Conservation (phyloP, 2,329 filamentous ascomycete species). For the Plenodomus lindquistii region DNA sequence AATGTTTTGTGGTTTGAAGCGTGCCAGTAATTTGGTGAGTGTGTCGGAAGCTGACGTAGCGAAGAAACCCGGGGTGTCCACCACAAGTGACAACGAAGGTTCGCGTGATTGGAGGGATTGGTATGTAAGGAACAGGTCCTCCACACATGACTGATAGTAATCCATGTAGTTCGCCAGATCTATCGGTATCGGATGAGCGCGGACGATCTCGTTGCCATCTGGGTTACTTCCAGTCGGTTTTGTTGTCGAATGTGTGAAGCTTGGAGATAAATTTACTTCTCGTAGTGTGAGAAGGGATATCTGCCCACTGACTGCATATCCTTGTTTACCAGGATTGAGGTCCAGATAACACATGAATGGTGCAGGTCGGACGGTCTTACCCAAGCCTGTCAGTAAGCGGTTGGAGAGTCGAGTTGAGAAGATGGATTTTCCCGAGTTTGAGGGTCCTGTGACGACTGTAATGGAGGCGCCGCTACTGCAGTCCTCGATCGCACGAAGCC, state of each 20-base stretch:
- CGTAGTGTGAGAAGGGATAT: conserved; percentile 67
- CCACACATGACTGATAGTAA: conserved; percentile 67
- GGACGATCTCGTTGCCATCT: conserved; percentile 51
- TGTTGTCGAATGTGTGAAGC: conserved; percentile 64
- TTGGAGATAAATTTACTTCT: conserved; percentile 65
- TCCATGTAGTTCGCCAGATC: conserved; percentile 68
- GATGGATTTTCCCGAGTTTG: conserved; percentile 76
- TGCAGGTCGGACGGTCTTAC: conserved; percentile 27
- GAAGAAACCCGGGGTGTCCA: conserved; percentile 78
- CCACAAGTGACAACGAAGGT: conserved; percentile 60
- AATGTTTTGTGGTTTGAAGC: conserved; percentile 62
- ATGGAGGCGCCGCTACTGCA: conserved; percentile 40
- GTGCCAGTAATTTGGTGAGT: conserved; percentile 60
- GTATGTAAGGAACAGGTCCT: conserved; percentile 66
- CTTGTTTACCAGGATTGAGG: conserved; percentile 76
- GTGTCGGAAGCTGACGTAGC: conserved; percentile 71
- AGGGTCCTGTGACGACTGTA: conserved; percentile 69
- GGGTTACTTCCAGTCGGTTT: conserved; percentile 16
- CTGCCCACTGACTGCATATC: conserved; percentile 71
- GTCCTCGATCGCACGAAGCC: conserved; percentile 49
- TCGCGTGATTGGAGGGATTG: conserved; percentile 49
- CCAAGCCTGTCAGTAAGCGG: conserved; percentile 61
- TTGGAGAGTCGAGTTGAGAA: conserved; percentile 71
- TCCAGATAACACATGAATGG: conserved; percentile 66
- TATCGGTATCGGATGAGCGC: conserved; percentile 68